Base-by-base conservation (phyloP, 1,139 yeast genomes). In the Sugiyamaella sp. region DNA sequence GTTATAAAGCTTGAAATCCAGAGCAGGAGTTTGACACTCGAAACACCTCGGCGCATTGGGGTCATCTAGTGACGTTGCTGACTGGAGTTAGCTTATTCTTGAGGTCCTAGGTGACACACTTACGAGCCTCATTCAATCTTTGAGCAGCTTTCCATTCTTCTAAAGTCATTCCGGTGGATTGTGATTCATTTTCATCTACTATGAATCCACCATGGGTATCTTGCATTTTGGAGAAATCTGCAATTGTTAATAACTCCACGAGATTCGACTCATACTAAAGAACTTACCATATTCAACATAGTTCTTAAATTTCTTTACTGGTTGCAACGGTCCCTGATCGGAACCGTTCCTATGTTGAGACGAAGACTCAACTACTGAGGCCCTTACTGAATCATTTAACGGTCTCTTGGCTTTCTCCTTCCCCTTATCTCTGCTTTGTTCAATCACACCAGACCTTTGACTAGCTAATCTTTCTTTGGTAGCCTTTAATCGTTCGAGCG, bases 151-250 rank as follows among this genome's bases (percentile, higher is more conserved):
- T 81, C 97, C 97, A 89, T 51, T 87, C 89, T 33, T 86, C 89
- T 35, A 89, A 73, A 1, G 85, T 75, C 63, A 78, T 77, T 9
- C 77, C 80, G 9, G 52, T 65, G 57, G 70, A 69, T 14, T 62
- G 68, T 2, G 58, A 54, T 3, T 69, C 73, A 29, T 77, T 82
- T 4, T 78, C 75, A 10, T 77, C 78, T 20, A 73, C 74, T 47
- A 91, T 76, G 66, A 86, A 93, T 14, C 99, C 99, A 62, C 97
- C 98, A 63, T 82, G 80, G 1, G 89, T 75, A 66, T 95, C 97
- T 59, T 82, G 81, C 89, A 95, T 87, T 19, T 91, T 87, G 2
- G 97, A 81, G 62, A 95, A 81, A 70, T 95, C 76, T 63, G 25
- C 19, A n/a, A 8, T 14, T 12, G 49, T 46, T 46, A 46, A 46